These are phyloP conservation scores for Tuber magnatum DNA, from an alignment of 495 filamentous ascomycete species.

Conservation along the genomic window DNA sequence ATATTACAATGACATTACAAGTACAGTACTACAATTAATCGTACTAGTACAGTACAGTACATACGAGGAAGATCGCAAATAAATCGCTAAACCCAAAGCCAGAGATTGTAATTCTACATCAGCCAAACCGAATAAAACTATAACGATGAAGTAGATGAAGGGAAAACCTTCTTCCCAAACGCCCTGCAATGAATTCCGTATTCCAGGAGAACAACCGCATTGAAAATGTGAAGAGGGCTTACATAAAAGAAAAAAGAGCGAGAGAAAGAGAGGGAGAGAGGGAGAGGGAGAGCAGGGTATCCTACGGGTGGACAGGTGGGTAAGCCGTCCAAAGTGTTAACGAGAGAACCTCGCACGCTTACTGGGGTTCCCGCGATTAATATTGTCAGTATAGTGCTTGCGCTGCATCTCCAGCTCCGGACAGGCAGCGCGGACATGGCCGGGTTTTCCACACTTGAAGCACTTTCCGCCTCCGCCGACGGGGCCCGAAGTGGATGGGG, in stretches of 20 bases:
- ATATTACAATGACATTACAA: neutral
- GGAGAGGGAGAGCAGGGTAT: neutral
- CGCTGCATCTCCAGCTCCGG: slow-evolving; percentile 10
- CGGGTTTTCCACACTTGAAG: slow-evolving; percentile 17
- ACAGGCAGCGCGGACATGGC: slow-evolving; percentile 26
- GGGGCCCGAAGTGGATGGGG: neutral
- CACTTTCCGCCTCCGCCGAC: slow-evolving; percentile 15
- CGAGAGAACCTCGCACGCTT: slow-evolving; percentile 1
- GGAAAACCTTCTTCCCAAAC: neutral
- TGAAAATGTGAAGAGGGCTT: neutral
- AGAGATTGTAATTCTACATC: neutral
- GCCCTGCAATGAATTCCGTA: neutral
- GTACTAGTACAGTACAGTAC: neutral
- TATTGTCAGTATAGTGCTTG: slow-evolving; percentile 1
- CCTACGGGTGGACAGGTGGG: neutral
- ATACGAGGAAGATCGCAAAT: neutral
- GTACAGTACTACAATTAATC: neutral
- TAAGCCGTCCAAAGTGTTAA: neutral
- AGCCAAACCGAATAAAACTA: neutral
- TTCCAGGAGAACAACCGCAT: neutral
- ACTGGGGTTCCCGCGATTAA: neutral
- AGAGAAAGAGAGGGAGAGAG: neutral
- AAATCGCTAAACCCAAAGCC: neutral
- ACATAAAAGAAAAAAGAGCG: neutral
- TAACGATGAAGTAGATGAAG: neutral